Conservation (phyloP, 2,329 filamentous ascomycete genomes). For the Paradendryphiella salina region DNA sequence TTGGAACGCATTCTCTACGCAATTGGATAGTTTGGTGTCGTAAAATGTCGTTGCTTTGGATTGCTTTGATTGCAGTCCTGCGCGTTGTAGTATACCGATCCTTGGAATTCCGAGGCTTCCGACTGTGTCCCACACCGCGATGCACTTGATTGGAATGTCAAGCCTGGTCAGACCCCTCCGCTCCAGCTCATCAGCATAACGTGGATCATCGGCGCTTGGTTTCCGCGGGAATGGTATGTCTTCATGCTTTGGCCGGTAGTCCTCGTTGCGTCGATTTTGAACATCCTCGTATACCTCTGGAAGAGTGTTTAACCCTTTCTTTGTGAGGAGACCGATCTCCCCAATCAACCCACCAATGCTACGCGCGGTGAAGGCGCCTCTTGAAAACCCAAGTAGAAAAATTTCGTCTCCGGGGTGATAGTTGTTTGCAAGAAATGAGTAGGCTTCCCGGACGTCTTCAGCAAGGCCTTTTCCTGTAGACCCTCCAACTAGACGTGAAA, state of each 20-base stretch:
- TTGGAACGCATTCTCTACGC: conserved; percentile 60
- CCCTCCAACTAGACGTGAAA: conserved; percentile 49
- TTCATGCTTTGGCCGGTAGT: conserved; percentile 52
- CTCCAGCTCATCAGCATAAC: conserved; percentile 50
- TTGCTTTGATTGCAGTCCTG: conserved; percentile 43
- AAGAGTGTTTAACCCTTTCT: conserved; percentile 51
- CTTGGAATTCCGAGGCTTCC: conserved; percentile 52
- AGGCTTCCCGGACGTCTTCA: conserved; percentile 54
- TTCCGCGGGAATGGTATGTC: conserved; percentile 54
- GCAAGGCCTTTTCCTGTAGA: conserved; percentile 52
- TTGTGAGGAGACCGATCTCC: conserved; percentile 54
- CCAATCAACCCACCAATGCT: conserved; percentile 51
- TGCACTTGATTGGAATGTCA: conserved; percentile 48
- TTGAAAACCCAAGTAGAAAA: conserved; percentile 53
- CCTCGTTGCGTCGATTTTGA: conserved; percentile 49
- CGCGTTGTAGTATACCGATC: conserved; percentile 46
- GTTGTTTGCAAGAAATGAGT: conserved; percentile 58
- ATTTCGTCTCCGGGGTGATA: conserved; percentile 56
- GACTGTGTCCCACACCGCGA: conserved; percentile 57
- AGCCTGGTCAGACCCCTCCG: conserved; percentile 40
- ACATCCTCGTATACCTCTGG: conserved; percentile 54
- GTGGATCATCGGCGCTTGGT: conserved; percentile 49
- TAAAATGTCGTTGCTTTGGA: conserved; percentile 51
- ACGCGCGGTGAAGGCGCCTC: conserved; percentile 53
- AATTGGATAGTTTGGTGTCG: conserved; percentile 51